Percentiles rank a stretch among this genome's conserved stretches.
phyloP scores from a whole-genome alignment of 2,329 filamentous ascomycete species.

The Cordyceps militaris region DNA sequence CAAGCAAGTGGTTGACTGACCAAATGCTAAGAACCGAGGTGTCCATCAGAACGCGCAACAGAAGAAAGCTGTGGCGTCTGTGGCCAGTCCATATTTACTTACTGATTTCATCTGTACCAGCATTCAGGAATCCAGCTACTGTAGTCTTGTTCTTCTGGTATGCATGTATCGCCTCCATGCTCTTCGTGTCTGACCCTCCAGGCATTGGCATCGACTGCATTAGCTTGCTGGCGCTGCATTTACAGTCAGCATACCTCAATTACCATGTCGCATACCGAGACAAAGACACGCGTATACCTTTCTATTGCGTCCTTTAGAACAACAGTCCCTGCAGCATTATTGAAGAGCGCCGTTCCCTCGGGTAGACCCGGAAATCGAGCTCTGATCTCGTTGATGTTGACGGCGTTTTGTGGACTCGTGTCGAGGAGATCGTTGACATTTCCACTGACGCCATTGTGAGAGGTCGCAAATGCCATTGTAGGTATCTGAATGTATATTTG shows the following conservation, averaged over 20 bases:
- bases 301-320: not conserved
- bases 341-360: not conserved
- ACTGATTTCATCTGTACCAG: not conserved
- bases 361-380: not conserved
- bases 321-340: constrained; percentile 12
- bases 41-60: not conserved
- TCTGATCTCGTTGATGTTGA: not conserved
- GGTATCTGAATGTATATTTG: not conserved
- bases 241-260: not conserved
- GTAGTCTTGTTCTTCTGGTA: not conserved
- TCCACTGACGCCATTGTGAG: not conserved
- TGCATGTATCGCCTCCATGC: not conserved
- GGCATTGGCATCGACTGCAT: constrained; percentile 9
- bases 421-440: not conserved
- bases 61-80: not conserved
- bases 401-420: not conserved
- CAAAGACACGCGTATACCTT: not conserved
- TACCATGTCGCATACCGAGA: not conserved
- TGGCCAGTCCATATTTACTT: not conserved
- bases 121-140: not conserved
- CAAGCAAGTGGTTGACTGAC: not conserved
- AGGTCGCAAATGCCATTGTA: not conserved
- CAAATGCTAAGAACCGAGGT: not conserved
- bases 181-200: not conserved
- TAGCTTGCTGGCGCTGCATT: constrained; percentile 1